A percentile compares a stretch with the other conserved stretches of the same genome.
These are phyloP conservation scores for Aspergillus heteromorphus DNA, from an alignment of 495 filamentous ascomycete genomes.

Conservation along the genomic window DNA sequence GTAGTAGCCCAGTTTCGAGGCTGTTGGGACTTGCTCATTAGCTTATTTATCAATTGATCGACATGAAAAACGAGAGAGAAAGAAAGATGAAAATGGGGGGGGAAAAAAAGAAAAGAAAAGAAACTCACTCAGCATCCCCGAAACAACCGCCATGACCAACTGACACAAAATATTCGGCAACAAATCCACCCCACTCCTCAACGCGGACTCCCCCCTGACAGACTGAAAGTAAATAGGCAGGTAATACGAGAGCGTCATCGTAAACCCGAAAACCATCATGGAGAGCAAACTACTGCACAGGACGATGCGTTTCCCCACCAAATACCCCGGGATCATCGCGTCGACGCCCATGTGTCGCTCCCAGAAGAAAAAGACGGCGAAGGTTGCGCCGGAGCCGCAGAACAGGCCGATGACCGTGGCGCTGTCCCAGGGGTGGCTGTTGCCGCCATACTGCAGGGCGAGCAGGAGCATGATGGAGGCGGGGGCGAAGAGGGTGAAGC, in stretches of 20 bases:
- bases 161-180: constrained; percentile 47
- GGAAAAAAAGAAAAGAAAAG: not conserved
- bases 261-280: constrained; percentile 14
- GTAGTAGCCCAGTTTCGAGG: constrained; percentile 41
- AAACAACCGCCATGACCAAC: constrained; percentile 39
- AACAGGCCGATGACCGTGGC: constrained; percentile 46
- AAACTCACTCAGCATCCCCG: constrained; percentile 36
- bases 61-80: no score
- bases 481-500: constrained; percentile 40
- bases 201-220: constrained; percentile 21
- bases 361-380: constrained; percentile 42
- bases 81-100: not conserved
- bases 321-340: constrained; percentile 46
- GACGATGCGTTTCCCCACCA: constrained; percentile 27
- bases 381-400: constrained; percentile 40
- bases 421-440: constrained; percentile 39
- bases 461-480: constrained; percentile 45
- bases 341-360: constrained; percentile 41
- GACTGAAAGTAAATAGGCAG: constrained; percentile 41
- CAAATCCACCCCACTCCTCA: constrained; percentile 34
- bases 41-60: not conserved
- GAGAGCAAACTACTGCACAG: constrained; percentile 27
- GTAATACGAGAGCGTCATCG: constrained; percentile 21
- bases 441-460: constrained; percentile 44
- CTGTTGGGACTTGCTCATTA: not conserved